Evolutionary conservation across 2,329 filamentous ascomycete species (phyloP).

Genomic region (Gremmenia infestans): DNA sequence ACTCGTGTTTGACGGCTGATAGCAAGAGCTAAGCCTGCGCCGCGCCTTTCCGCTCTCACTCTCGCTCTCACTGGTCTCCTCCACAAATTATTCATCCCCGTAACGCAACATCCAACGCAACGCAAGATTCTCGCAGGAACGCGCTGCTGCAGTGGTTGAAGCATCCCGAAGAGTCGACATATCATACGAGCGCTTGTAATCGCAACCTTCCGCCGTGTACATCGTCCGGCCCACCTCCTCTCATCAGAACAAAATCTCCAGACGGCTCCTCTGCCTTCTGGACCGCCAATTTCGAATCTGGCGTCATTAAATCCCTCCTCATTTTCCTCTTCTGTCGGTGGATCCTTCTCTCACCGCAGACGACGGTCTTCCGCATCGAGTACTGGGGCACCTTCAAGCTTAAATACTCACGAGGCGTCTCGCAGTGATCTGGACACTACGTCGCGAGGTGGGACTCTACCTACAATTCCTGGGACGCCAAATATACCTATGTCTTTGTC

Average conservation of each 20-base stretch:
- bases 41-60: too few relatives aligned
- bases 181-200: too few relatives aligned
- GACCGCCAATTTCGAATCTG: conserved; percentile 40
- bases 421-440: conserved; percentile 13
- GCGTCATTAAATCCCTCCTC: conserved; percentile 43
- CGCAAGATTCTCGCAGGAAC: too few relatives aligned
- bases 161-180: too few relatives aligned
- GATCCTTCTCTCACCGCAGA: conserved; percentile 28
- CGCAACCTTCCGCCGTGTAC: too few relatives aligned
- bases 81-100: too few relatives aligned
- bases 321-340: conserved; percentile 45
- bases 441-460: conserved; percentile 17
- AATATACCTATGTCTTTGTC: conserved; percentile 71
- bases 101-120: too few relatives aligned
- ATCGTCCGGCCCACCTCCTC: too few relatives aligned
- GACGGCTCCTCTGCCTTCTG: conserved; percentile 28
- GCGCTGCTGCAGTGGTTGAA: too few relatives aligned
- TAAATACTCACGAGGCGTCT: conserved; percentile 20
- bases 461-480: conserved; percentile 43
- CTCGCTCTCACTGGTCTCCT: too few relatives aligned
- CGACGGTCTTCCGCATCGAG: conserved; percentile 33
- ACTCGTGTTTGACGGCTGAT: too few relatives aligned
- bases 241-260: conserved; percentile 9
- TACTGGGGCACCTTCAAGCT: conserved; percentile 17
- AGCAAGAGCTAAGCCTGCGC: too few relatives aligned